Base-by-base conservation (phyloP, 306 rosid genomes). In the Vigna mungo region DNA sequence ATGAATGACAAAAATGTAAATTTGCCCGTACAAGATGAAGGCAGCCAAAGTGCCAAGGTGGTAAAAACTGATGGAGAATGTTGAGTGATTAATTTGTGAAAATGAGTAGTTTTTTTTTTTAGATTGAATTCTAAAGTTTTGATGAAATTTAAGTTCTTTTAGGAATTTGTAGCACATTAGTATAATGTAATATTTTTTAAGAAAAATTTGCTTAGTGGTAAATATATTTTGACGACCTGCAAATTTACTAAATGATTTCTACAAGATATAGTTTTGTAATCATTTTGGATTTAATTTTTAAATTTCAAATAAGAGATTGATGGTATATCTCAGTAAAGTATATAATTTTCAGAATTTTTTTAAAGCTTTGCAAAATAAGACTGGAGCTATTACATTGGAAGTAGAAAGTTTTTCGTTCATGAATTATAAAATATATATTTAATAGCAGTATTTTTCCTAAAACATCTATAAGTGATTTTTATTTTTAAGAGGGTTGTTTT, bases 1-100 rank as follows among this genome's bases (percentile, higher is more conserved):
- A 27, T 37, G 59, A 68, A 72, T 72, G 84, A 46, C 63, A 81
- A 86, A 52, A 46, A 46, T 71, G 77, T 39, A 61, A 80, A 77
- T 59, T 63, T 78, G 47, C 62, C 80, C 4, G 46, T 43, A n/a
- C 71, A 72, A 72, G 85, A 71, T 74, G 82, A 72, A 63, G 10
- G 81, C 23, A 36, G 61, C 25, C 72, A 53, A 82, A 72, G 67
- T 74, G 49, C 14, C 12, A 25, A 60, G 74, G 67, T 72, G 75
- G 66, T 62, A 55, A 71, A 74, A 74, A 25, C 1, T 63, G 76
- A 56, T 39, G 23, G 65, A 62, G 36, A 30, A 37, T 72, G n/a
- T 68, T 18, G 66, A 68, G 76, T 12, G 51, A 32, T 37, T 68
- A 36, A 65, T 51, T 32, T 48, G 75, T 75, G 78, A 43, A 61